These are phyloP conservation scores for Suillus subalutaceus DNA, from an alignment of 768 basidiomycete species.

Conservation along the genomic window DNA sequence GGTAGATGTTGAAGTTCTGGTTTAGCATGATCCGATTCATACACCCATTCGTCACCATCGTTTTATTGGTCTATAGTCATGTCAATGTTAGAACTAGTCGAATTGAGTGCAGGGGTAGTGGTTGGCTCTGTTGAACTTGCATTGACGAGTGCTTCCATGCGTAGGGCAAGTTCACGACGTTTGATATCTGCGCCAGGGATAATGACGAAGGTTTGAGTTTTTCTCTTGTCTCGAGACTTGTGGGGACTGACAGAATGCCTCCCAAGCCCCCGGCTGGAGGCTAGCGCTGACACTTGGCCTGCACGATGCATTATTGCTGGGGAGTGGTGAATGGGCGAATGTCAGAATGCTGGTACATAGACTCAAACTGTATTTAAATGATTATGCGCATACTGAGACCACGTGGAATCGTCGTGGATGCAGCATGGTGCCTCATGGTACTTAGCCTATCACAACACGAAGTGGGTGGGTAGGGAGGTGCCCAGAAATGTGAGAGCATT, in stretches of 20 bases:
- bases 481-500: too few species aligned
- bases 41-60: background rate
- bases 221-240: background rate
- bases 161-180: background rate
- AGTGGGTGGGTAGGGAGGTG: too few species aligned
- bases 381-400: too few species aligned
- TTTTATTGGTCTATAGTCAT: background rate
- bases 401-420: too few species aligned
- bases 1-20: too few species aligned
- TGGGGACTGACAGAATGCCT: background rate
- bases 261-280: background rate
- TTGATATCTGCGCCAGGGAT: slow-evolving; percentile 4
- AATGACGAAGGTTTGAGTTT: slow-evolving; percentile 9
- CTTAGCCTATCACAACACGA: too few species aligned
- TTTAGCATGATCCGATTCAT: background rate
- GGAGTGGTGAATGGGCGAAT: background rate
- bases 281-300: background rate
- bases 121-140: background rate
- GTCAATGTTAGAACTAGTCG: background rate
- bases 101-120: background rate
- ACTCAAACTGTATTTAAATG: too few species aligned
- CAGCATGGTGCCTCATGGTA: too few species aligned
- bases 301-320: background rate
- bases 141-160: slow-evolving; percentile 1
- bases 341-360: background rate